Conservation (phyloP, 1,139 yeast species). For the Keqinozyma sinolaborantium region DNA sequence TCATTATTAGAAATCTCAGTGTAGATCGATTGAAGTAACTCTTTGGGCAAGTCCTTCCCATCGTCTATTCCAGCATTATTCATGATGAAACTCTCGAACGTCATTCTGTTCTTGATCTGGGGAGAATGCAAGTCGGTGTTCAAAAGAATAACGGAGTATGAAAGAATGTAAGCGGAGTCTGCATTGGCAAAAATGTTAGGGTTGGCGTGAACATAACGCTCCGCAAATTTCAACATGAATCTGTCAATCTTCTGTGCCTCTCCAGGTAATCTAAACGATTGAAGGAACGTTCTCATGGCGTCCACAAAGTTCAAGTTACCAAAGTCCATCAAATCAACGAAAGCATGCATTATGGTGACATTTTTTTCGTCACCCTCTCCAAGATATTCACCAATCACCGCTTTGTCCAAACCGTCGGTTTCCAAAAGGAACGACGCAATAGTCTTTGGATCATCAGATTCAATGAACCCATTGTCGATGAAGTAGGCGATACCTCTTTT, state of each 20-base stretch:
- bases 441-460: conserved; percentile 54
- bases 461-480: conserved; percentile 60
- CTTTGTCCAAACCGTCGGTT: conserved; percentile 81
- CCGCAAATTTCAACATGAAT: conserved; percentile 95
- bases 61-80: conserved; percentile 95
- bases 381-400: conserved; percentile 83
- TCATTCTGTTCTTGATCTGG: conserved; percentile 83
- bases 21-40: conserved; percentile 64
- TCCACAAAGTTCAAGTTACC: conserved; percentile 68
- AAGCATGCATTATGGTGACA: conserved; percentile 86
- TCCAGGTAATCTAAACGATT: conserved; percentile 91
- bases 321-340: conserved; percentile 87
- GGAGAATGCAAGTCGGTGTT: conserved; percentile 93
- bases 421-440: conserved; percentile 73
- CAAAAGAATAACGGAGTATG: conserved; percentile 89
- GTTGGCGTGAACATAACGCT: conserved; percentile 82
- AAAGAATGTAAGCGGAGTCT: conserved; percentile 88
- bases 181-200: conserved; percentile 86
- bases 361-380: conserved; percentile 86
- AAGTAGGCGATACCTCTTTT: conserved; percentile 71
- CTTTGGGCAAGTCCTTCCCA: conserved; percentile 78
- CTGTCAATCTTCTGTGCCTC: conserved; percentile 98
- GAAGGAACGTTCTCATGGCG: conserved; percentile 81
- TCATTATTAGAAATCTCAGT: conserved; percentile 79
- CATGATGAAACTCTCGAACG: conserved; percentile 76